phyloP scores from a whole-genome alignment of 805 yeast species.

The Wickerhamomyces bisporus region DNA sequence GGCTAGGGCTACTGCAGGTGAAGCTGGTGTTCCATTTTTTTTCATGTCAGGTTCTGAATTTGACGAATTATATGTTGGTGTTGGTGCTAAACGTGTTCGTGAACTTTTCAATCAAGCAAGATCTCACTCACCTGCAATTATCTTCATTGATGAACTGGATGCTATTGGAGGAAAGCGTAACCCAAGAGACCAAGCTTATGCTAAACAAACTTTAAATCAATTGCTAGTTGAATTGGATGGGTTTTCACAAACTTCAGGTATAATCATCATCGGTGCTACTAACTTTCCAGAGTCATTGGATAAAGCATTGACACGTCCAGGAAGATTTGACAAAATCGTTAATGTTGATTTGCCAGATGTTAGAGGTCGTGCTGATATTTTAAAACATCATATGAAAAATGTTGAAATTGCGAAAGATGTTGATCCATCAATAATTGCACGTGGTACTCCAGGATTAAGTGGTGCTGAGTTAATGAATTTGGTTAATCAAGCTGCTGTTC shows the following conservation, averaged over 20 bases:
- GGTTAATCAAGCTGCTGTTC: conserved; percentile 97
- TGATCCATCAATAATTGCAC: conserved; percentile 83
- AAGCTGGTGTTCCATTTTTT: conserved; percentile 97
- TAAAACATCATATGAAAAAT: conserved; percentile 86
- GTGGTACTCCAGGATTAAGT: conserved; percentile 97
- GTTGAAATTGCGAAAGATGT: conserved; percentile 82
- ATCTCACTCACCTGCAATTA: conserved; percentile 92
- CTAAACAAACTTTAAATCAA: conserved; percentile 95
- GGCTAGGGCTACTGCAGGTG: conserved; percentile 98
- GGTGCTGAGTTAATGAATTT: conserved; percentile 96
- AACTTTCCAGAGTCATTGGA: conserved; percentile 96
- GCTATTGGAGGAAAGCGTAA: conserved; percentile 98
- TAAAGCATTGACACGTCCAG: conserved; percentile 97
- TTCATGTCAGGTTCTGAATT: conserved; percentile 98
- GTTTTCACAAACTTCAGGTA: conserved; percentile 85
- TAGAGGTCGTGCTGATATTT: conserved; percentile 90
- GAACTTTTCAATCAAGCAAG: conserved; percentile 92
- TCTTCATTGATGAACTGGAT: conserved; percentile 95
- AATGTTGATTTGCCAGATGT: conserved; percentile 96
- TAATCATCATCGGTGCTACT: conserved; percentile 96
- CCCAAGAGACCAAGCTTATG: conserved; percentile 96
- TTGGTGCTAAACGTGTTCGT: conserved; percentile 96
- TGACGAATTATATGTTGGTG: conserved; percentile 97
- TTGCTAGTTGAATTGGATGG: conserved; percentile 95
- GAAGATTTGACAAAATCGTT: conserved; percentile 94